Base-by-base conservation (phyloP, 1,139 yeast genomes). In the Taphrina sp. region DNA sequence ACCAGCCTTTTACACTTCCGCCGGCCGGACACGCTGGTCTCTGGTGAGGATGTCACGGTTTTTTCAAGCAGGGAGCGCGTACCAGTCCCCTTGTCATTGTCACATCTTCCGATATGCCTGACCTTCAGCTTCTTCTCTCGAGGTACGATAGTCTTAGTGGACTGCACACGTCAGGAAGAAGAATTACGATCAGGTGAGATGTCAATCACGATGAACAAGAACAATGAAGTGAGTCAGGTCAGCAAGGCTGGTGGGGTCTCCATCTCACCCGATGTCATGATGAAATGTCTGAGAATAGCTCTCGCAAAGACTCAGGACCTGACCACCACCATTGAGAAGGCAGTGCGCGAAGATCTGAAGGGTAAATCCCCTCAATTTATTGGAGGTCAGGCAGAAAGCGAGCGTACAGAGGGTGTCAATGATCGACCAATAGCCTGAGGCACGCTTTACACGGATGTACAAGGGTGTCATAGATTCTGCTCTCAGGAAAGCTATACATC, bases 101-200 rank as follows among this genome's bases (percentile, higher is more conserved):
- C 92, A 61, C 98, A 92, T 67, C 79, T 88, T 2, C 98, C 98
- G 1, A 78, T 92, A 45, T 88, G 96, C 69, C 81, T 89, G n/a
- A 84, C 95, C 0, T 89, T 86, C 70, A 83, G 89, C 36, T 86
- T 92, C 66, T 88, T 80, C 72, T 83, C 85, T 58, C 52, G 52
- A 23, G 60, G 60, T 19, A 49, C 53, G 10, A 52, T 56, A 59
- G 78, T 84, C 58, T 69, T 89, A 3, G 74, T 88, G 43, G 98
- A 92, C 70, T 85, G 95, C 1, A 82, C 82, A 19, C 73, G 81
- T 52, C 76, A 80, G 56, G 98, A 92, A 69, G 96, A 90, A 66
- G 69, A 76, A 20, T 71, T 89, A 23, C 75, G 94, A 59, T 85
- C 83, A 58, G 95, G 96, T 28, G 79, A 79, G 12, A 74, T 92